Evolutionary conservation across 2,329 filamentous ascomycete genomes (phyloP).

Genomic region (Xylaria sp.): DNA sequence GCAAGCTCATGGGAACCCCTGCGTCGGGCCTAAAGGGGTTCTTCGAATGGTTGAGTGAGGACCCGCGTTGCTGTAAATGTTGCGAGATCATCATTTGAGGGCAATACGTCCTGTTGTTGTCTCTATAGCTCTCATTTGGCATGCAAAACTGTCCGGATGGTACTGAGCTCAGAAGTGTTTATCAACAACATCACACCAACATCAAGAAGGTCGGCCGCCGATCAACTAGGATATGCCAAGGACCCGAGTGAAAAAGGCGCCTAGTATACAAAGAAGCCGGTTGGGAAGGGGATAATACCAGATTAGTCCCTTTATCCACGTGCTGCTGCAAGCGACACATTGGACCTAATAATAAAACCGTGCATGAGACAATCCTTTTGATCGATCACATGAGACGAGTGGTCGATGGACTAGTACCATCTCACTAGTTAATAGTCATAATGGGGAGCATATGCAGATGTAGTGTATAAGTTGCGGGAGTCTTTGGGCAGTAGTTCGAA

Average conservation of each 20-base stretch:
- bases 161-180: neutral
- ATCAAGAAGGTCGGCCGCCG: neutral
- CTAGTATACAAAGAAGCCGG: neutral
- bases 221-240: neutral
- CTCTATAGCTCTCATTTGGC: slow-evolving; percentile 1
- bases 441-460: slow-evolving; percentile 25
- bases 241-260: neutral
- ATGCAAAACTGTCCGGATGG: neutral
- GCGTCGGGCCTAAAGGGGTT: slow-evolving; percentile 16
- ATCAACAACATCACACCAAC: neutral
- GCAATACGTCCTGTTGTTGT: neutral
- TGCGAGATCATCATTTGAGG: neutral
- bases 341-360: slow-evolving; percentile 23
- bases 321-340: slow-evolving; percentile 21
- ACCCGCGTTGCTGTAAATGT: neutral
- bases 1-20: slow-evolving; percentile 25
- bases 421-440: neutral
- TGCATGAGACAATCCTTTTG: slow-evolving; percentile 21
- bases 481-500: slow-evolving; percentile 5
- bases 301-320: slow-evolving; percentile 19
- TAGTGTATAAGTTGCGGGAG: slow-evolving; percentile 9
- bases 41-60: neutral
- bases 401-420: slow-evolving; percentile 2
- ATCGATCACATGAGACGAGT: slow-evolving; percentile 17
- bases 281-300: neutral